Evolutionary conservation across 352 stramenopile species (phyloP), one percentile per base, ranked within the genome.

Genomic region (Aphanomyces stellatus): DNA sequence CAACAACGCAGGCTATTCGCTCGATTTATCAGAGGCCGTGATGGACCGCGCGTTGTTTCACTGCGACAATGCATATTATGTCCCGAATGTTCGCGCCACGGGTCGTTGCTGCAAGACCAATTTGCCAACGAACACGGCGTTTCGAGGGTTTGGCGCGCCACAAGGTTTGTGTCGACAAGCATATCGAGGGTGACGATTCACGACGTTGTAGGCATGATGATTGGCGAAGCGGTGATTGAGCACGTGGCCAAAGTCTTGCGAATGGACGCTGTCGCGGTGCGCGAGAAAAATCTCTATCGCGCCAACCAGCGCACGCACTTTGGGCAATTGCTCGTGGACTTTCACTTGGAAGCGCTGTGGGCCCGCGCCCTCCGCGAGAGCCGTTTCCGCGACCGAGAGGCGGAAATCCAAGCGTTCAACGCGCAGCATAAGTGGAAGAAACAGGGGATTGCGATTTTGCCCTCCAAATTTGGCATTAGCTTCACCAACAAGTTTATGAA

Each of bases 401-500:
- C 72, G 15, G 74, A 82, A 22, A 81, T 93, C 7, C 80, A 85
- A 1, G 77, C 69, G 24, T 99, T 98, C 72, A 99, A 99, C 72
- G 70, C 72, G 5, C 76, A 80, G 35, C 88, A 98, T 62, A 92
- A 88, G 43, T 95, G 78, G 79, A 85, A 81, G 61, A 99, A 99
- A 77, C 77, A 95, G 35, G 96, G 96, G 0, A 70, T 96, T 1
- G 75, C 80, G 22, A 80, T 95, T 27, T 53, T 96, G 3, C 90
- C 90, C 0, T 88, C 77, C 33, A 97, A 96, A 65, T 99, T 98
- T 78, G 96, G 96, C 7, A 98, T 99, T 71, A 96, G 83, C 24
- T 99, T 98, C 68, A 98, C 93, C 8, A 82, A 87, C 27, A 98
- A 98, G 71, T 98, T 96, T 57, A 98, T 99, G 93, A 99, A 99